Conservation (phyloP, 495 filamentous ascomycete species). For the Rostrohypoxylon terebratum region DNA sequence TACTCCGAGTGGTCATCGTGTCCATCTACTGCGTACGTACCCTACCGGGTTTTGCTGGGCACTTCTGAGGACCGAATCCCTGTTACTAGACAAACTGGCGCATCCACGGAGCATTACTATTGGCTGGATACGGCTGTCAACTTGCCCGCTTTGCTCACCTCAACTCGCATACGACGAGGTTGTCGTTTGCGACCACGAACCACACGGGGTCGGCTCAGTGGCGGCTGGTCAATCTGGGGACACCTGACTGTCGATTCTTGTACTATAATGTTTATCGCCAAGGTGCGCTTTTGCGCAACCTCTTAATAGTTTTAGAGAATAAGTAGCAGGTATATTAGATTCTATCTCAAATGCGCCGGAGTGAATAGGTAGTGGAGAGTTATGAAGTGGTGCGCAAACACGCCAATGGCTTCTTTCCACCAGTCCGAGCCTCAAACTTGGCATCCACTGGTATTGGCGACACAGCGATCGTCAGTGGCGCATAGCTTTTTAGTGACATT, state of each 20-base stretch:
- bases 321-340: slow-evolving; percentile 11
- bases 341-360: slow-evolving; percentile 35
- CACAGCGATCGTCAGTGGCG: slow-evolving; percentile 29
- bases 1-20: slow-evolving; percentile 44
- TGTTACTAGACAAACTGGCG: slow-evolving; percentile 50
- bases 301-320: neutral
- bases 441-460: slow-evolving; percentile 25
- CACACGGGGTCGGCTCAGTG: slow-evolving; percentile 31
- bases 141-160: slow-evolving; percentile 51
- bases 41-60: slow-evolving; percentile 45
- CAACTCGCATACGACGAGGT: slow-evolving; percentile 49
- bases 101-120: slow-evolving; percentile 40
- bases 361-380: slow-evolving; percentile 7
- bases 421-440: slow-evolving; percentile 37
- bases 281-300: slow-evolving; percentile 35
- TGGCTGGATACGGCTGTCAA: slow-evolving; percentile 47
- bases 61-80: slow-evolving; percentile 44
- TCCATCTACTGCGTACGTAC: slow-evolving; percentile 48
- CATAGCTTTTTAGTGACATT: slow-evolving; percentile 37
- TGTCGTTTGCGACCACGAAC: slow-evolving; percentile 49
- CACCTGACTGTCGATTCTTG: slow-evolving; percentile 33
- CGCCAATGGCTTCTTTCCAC: slow-evolving; percentile 24
- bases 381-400: slow-evolving; percentile 36
- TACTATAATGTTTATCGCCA: neutral
- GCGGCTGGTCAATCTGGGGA: slow-evolving; percentile 10